These are phyloP conservation scores for Nothophoma quercina DNA, from an alignment of 2,329 filamentous ascomycete genomes.

Conservation along the genomic window DNA sequence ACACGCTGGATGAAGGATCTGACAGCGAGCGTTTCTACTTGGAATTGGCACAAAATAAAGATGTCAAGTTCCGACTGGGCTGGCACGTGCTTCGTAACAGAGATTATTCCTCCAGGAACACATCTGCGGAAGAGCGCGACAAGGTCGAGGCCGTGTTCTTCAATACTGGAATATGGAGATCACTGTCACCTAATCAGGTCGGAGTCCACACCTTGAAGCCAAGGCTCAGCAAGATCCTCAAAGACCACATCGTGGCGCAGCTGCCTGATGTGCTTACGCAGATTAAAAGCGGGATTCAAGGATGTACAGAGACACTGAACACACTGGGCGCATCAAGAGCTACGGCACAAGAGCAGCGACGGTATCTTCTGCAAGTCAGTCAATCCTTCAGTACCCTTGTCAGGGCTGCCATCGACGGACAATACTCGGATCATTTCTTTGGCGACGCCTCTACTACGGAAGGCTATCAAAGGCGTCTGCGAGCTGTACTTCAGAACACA, in stretches of 20 bases:
- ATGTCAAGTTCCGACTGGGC: constrained; percentile 53
- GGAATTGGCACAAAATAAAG: constrained; percentile 47
- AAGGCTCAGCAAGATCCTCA: constrained; percentile 32
- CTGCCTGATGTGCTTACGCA: constrained; percentile 38
- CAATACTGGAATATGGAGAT: constrained; percentile 30
- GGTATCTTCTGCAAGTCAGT: constrained; percentile 32
- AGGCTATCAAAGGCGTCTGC: constrained; percentile 21
- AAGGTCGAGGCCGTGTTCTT: constrained; percentile 47
- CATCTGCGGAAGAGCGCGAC: constrained; percentile 48
- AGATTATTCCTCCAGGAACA: constrained; percentile 40
- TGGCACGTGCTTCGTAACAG: constrained; percentile 63
- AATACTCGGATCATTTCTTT: constrained; percentile 37
- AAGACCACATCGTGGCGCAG: constrained; percentile 29
- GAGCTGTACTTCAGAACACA: constrained; percentile 31
- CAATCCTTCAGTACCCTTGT: constrained; percentile 30
- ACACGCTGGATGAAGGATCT: constrained; percentile 51
- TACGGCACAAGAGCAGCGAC: constrained; percentile 45
- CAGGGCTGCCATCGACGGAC: constrained; percentile 29
- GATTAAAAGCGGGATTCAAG: constrained; percentile 29
- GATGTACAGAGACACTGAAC: constrained; percentile 43
- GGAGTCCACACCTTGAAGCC: constrained; percentile 25
- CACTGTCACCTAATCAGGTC: constrained; percentile 48
- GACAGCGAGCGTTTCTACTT: constrained; percentile 52
- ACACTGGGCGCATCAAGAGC: constrained; percentile 58
- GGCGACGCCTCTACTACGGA: constrained; percentile 8